Conservation (phyloP, 306 rosid genomes). For the Myrica gale region DNA sequence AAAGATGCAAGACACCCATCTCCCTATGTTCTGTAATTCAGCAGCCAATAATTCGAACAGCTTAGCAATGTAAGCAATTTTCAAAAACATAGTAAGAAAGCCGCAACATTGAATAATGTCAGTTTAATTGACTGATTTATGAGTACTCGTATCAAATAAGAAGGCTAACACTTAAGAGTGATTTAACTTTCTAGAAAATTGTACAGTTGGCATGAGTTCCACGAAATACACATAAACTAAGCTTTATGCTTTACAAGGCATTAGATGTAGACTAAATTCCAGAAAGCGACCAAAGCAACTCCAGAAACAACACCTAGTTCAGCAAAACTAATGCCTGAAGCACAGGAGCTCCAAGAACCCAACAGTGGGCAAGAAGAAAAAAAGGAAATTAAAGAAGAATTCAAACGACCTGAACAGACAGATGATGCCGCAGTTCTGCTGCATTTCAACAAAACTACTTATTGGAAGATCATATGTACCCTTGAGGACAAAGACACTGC, state of each 20-base stretch:
- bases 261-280: conserved; percentile 1
- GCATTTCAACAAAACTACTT: conserved; percentile 44
- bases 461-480: conserved; percentile 46
- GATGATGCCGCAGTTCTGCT: conserved; percentile 43
- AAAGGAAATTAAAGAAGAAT: neutral
- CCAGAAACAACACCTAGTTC: conserved; percentile 6
- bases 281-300: conserved; percentile 16
- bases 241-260: conserved; percentile 29
- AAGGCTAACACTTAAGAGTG: conserved; percentile 21
- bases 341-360: conserved; percentile 35
- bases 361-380: conserved; percentile 34
- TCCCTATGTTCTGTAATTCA: conserved; percentile 59
- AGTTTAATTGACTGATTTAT: conserved; percentile 7
- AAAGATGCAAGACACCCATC: conserved; percentile 50
- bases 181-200: conserved; percentile 30
- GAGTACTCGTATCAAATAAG: neutral
- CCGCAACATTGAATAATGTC: conserved; percentile 14
- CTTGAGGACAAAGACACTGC: conserved; percentile 22
- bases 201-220: conserved; percentile 32
- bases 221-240: conserved; percentile 38
- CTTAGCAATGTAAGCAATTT: conserved; percentile 34
- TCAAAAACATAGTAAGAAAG: conserved; percentile 5
- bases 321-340: conserved; percentile 33
- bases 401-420: conserved; percentile 27
- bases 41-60: conserved; percentile 32